Conservation (phyloP, 2,329 filamentous ascomycete genomes). For the Xylariaceae sp. region DNA sequence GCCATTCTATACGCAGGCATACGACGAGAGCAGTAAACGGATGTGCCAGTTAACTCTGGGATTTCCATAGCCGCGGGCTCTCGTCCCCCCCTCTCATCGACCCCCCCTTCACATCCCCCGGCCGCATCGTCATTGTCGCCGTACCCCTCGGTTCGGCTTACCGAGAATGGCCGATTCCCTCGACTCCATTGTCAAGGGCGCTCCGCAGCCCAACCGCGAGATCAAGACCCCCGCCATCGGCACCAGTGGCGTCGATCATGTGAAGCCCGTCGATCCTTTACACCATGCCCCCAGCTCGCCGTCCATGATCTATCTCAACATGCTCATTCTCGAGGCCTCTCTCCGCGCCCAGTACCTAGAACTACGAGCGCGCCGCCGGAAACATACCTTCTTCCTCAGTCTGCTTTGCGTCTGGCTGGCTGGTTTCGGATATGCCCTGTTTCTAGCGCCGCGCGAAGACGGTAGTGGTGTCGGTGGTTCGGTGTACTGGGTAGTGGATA, state of each 20-base stretch:
- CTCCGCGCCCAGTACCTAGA: conserved; percentile 89
- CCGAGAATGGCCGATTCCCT: conserved; percentile 58
- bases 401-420: conserved; percentile 74
- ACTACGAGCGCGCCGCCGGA: conserved; percentile 77
- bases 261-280: conserved; percentile 61
- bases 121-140: conserved; percentile 11
- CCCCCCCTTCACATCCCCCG: background rate
- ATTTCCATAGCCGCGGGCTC: conserved; percentile 18
- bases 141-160: background rate
- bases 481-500: conserved; percentile 94
- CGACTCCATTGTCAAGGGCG: conserved; percentile 90
- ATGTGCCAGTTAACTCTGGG: conserved; percentile 11
- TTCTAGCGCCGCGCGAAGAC: conserved; percentile 93
- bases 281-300: conserved; percentile 82
- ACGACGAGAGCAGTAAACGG: conserved; percentile 6
- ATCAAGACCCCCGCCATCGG: conserved; percentile 40
- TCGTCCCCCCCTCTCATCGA: conserved; percentile 10
- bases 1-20: conserved; percentile 8
- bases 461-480: conserved; percentile 85
- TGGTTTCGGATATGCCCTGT: conserved; percentile 84
- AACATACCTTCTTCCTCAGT: conserved; percentile 88
- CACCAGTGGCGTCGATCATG: conserved; percentile 39
- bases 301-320: conserved; percentile 95
- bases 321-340: conserved; percentile 92
- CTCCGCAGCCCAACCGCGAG: conserved; percentile 59